These are phyloP conservation scores for Tuber calosporum DNA, from an alignment of 495 filamentous ascomycete genomes.

Conservation along the genomic window DNA sequence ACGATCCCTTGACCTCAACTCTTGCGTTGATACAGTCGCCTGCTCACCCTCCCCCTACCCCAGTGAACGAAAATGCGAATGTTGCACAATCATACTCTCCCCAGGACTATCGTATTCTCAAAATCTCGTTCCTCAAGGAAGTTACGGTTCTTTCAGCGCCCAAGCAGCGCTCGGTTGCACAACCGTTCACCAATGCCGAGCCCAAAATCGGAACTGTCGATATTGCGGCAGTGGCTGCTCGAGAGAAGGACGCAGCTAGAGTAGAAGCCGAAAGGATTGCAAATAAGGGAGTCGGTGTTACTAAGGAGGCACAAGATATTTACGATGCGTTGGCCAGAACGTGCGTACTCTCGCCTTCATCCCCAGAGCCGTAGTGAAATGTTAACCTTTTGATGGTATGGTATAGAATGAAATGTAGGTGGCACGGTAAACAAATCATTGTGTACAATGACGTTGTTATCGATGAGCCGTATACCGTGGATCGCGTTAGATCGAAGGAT, in stretches of 20 bases:
- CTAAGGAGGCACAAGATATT: conserved; percentile 60
- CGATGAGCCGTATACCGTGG: conserved; percentile 53
- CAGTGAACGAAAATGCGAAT: conserved; percentile 12
- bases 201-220: conserved; percentile 49
- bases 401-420: conserved; percentile 53
- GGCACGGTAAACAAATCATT: conserved; percentile 57
- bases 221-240: conserved; percentile 49
- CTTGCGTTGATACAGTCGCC: conserved; percentile 51
- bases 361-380: not conserved
- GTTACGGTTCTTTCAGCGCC: conserved; percentile 49
- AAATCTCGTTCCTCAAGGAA: conserved; percentile 57
- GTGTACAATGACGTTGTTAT: conserved; percentile 61
- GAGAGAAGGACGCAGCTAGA: conserved; percentile 51
- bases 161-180: conserved; percentile 33
- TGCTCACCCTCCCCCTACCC: conserved; percentile 43
- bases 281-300: conserved; percentile 56
- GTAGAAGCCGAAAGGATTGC: conserved; percentile 52
- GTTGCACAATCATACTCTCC: conserved; percentile 34
- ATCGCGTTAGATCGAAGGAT: conserved; percentile 52
- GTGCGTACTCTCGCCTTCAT: conserved; percentile 8
- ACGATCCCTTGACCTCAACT: conserved; percentile 59
- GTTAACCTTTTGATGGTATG: not conserved
- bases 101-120: conserved; percentile 57
- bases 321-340: conserved; percentile 60
- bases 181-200: conserved; percentile 45